phyloP scores from a whole-genome alignment of 805 yeast species.

The Ogataea polymorpha region DNA sequence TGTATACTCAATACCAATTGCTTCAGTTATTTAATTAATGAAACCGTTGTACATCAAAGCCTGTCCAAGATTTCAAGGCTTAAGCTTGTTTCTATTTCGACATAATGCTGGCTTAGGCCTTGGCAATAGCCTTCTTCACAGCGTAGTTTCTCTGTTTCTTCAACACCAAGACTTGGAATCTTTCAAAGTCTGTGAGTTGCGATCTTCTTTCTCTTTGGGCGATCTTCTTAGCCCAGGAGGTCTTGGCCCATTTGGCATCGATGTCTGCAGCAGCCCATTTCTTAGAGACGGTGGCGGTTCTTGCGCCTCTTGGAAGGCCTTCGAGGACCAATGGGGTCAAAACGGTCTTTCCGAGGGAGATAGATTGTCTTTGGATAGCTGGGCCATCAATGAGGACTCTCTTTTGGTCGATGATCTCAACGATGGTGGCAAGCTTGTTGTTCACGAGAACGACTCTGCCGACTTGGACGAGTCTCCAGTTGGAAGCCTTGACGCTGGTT shows the following conservation, averaged over 20 bases:
- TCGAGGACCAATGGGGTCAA: slow-evolving; percentile 89
- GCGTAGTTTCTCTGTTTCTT: slow-evolving; percentile 96
- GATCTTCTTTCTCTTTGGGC: slow-evolving; percentile 94
- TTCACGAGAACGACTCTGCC: slow-evolving; percentile 96
- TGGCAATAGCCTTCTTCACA: slow-evolving; percentile 94
- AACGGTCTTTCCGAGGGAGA: slow-evolving; percentile 80
- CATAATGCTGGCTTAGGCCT: slow-evolving; percentile 58
- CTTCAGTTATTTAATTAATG: slow-evolving; percentile 19
- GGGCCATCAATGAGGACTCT: slow-evolving; percentile 99
- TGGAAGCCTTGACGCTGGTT: slow-evolving; percentile 77
- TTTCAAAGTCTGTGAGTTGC: slow-evolving; percentile 92
- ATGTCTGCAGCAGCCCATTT: slow-evolving; percentile 91
- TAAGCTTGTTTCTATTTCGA: slow-evolving; percentile 12
- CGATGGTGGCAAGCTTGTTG: slow-evolving; percentile 94
- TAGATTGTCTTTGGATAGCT: slow-evolving; percentile 89
- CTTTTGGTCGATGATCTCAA: slow-evolving; percentile 98
- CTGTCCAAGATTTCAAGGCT: slow-evolving; percentile 11
- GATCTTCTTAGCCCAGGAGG: slow-evolving; percentile 98
- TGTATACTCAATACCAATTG: slow-evolving; percentile 12
- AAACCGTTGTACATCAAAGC: slow-evolving; percentile 18
- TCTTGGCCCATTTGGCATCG: slow-evolving; percentile 84
- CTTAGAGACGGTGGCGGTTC: slow-evolving; percentile 80
- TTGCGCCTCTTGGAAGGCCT: slow-evolving; percentile 91
- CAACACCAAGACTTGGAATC: slow-evolving; percentile 98
- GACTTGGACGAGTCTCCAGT: slow-evolving; percentile 99